Evolutionary conservation across 2,329 filamentous ascomycete species (phyloP), one percentile per base, ranked within the genome.

Genomic region (Microcyclospora pomicola): DNA sequence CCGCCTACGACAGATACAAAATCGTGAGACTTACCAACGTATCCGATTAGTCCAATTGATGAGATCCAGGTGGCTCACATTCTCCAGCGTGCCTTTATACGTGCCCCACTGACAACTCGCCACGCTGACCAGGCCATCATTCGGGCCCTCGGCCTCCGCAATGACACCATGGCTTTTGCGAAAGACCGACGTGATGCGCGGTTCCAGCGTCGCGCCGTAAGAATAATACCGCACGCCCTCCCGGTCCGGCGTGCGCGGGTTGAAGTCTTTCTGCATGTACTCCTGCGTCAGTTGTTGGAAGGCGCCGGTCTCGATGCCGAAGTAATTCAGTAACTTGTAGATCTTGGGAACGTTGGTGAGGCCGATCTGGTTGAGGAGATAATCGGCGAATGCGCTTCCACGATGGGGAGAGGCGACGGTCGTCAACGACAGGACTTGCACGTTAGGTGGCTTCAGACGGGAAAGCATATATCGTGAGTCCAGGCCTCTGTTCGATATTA

Each of bases 401-500:
- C 68, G 59, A 58, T 79, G 75, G 1, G 75, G 75, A 11, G 71
- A 72, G 2, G 74, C 73, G 40, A 79, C 69, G 0, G 75, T 78
- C 1, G 75, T 78, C 46, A 79, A 55, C 0, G 73, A 77, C 29
- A 86, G 68, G 42, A 94, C 82, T 54, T 83, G 84, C 46, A 94
- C 83, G 36, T 77, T 73, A 2, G 62, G 60, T 9, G 72, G 73
- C 35, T 66, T 64, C 15, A 78, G 58, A 31, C 60, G 65, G 42
- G 70, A 75, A 47, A 79, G 74, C 71, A 79, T 76, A 48, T 76
- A 76, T 41, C 75, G 65, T 27, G 75, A 67, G 52, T 79, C 75
- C 36, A 79, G 67, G 7, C 75, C 75, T 38, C 75, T 75, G 49
- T 2, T 24, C 14, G n/a, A 27, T 16, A 14, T 2, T 5, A 34